Evolutionary conservation across 179 eudicot species (phyloP).

Genomic region (Carnegiea gigantea): DNA sequence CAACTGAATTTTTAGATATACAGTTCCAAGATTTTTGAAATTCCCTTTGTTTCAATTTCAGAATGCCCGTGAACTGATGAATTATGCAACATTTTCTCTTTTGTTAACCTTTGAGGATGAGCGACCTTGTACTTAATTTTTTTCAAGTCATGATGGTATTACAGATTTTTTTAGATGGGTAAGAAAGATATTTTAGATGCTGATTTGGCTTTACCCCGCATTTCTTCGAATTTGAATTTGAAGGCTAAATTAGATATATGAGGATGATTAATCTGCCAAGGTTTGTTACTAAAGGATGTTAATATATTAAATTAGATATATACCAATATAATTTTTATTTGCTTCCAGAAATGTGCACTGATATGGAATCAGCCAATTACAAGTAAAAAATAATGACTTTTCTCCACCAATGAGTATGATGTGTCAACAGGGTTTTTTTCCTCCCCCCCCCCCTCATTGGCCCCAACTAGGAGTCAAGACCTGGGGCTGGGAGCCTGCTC

Average conservation of each 20-base stretch:
- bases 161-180: too few species aligned
- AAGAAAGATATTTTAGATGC: background rate
- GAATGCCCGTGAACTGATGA: background rate
- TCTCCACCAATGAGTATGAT: background rate
- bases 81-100: background rate
- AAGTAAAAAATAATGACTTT: background rate
- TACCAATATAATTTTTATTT: background rate
- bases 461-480: background rate
- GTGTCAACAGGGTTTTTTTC: background rate
- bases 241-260: background rate
- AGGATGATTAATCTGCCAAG: background rate
- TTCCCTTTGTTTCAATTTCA: background rate
- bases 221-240: background rate
- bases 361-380: background rate
- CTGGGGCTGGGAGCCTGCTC: background rate
- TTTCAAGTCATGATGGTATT: background rate
- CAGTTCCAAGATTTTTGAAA: background rate
- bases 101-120: background rate
- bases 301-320: too few species aligned
- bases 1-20: background rate
- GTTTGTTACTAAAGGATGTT: background rate
- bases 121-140: too few species aligned
- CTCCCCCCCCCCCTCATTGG: background rate
- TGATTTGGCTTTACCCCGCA: background rate
- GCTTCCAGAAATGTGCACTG: background rate